Evolutionary conservation across 2,329 filamentous ascomycete species (phyloP), one percentile per base, ranked within the genome.

Genomic region (Claviceps pusilla): DNA sequence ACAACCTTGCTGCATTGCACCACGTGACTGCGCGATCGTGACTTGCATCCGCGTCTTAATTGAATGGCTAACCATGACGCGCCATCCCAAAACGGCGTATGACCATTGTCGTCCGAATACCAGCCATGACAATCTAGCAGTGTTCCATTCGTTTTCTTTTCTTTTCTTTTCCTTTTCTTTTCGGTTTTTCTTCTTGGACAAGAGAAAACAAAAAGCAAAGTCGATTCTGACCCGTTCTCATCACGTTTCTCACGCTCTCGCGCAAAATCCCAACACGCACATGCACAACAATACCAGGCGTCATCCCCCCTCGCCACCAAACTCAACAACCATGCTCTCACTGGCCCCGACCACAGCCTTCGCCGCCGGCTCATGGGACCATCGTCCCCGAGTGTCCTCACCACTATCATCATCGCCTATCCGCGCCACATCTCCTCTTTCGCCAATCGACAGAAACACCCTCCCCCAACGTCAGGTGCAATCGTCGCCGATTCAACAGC

Each of bases 361-460:
- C 19, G 19, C 19, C 61, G 68, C 70, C 51, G 65, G 68, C 54
- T 63, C 67, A 37, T 74, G 73, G 65, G 67, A 72, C 50, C 65
- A 74, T 64, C 71, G 71, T 16, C 78, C 79, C 2, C 57, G 66
- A 41, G 67, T 74, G 35, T 68, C 79, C 1, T 82, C 79, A 50
- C 79, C 78, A 6, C 75, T 81, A 4, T 79, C 79, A 3, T 82
- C 79, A 2, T 80, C 78, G 3, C 78, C 79, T 12, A 65, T 80
- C 52, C 76, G 77, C 59, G 71, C 74, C n/a, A 71, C 74, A 5
- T 74, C 76, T 11, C 68, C 70, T 11, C 66, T 75, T 9, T 74
- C 73, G 1, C 68, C 71, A 19, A 67, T 71, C 57, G 63, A 76
- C 54, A 63, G 65, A 16, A 75, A 76, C 59, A 55, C 65, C n/a